Conservation (phyloP, 2,329 filamentous ascomycete genomes). For the Cylindrodendrum hubeiense region DNA sequence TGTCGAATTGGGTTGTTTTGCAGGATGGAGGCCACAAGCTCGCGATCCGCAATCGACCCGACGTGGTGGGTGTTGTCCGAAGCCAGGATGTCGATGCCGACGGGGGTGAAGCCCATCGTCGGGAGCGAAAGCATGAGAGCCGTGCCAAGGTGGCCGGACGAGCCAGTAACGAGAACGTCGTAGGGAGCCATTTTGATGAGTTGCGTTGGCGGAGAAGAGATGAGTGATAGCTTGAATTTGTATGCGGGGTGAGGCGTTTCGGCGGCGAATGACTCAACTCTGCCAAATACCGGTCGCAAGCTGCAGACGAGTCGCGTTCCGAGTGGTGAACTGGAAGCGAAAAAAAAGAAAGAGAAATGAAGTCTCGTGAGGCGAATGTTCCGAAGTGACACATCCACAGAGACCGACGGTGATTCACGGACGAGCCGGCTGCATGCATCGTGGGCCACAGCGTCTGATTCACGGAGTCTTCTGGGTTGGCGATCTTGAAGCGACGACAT, state of each 20-base stretch:
- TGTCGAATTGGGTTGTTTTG: constrained; percentile 50
- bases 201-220: neutral
- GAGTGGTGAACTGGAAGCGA: neutral
- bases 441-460: neutral
- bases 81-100: constrained; percentile 59
- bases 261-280: constrained; percentile 15
- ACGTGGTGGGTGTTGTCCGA: constrained; percentile 51
- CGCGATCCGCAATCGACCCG: constrained; percentile 53
- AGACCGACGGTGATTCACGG: neutral
- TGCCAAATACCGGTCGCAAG: no score
- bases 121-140: constrained; percentile 60
- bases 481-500: no score
- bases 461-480: no score
- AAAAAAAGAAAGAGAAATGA: neutral
- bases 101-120: constrained; percentile 52
- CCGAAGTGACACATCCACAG: neutral
- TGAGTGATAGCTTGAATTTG: neutral
- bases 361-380: neutral
- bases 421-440: neutral
- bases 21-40: constrained; percentile 50
- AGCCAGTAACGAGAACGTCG: constrained; percentile 60
- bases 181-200: constrained; percentile 30
- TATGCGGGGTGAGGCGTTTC: neutral
- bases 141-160: constrained; percentile 59
- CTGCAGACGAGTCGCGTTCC: neutral